Conservation (phyloP, 208 protist genomes). For the Polymyxa betae region DNA sequence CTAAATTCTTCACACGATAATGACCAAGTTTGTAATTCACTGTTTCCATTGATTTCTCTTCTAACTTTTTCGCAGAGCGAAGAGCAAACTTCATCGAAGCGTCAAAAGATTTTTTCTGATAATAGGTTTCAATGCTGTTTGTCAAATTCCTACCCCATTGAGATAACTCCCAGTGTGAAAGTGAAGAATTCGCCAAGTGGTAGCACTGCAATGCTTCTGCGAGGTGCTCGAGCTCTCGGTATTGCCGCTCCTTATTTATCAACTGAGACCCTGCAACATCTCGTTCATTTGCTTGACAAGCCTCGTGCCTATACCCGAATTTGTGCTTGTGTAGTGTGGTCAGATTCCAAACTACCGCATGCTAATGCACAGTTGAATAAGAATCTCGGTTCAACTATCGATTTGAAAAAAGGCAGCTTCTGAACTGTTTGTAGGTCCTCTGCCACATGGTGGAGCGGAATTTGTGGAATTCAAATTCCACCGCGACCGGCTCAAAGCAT, state of each 20-base stretch:
- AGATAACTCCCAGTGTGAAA: too few species aligned
- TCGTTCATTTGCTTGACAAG: neutral
- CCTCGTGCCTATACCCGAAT: constrained; percentile 14
- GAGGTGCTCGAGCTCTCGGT: neutral
- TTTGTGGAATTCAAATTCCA: constrained; percentile 29
- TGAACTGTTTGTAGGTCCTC: neutral
- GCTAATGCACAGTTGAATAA: neutral
- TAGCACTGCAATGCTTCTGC: constrained; percentile 1
- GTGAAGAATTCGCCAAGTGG: too few species aligned
- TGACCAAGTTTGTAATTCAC: too few species aligned
- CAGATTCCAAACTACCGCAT: neutral
- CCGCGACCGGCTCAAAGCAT: neutral
- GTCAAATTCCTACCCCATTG: too few species aligned
- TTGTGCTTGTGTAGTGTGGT: neutral
- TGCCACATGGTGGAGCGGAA: neutral
- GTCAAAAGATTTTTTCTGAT: neutral
- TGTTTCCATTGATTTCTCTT: too few species aligned
- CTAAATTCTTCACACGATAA: neutral
- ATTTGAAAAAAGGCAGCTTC: neutral
- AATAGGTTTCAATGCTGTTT: too few species aligned
- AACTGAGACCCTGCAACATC: neutral
- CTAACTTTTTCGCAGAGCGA: neutral
- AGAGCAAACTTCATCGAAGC: neutral
- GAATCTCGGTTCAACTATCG: neutral
- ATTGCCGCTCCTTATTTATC: neutral